Conservation (phyloP, 2,329 filamentous ascomycete genomes). For the Tolypocladium paradoxum region DNA sequence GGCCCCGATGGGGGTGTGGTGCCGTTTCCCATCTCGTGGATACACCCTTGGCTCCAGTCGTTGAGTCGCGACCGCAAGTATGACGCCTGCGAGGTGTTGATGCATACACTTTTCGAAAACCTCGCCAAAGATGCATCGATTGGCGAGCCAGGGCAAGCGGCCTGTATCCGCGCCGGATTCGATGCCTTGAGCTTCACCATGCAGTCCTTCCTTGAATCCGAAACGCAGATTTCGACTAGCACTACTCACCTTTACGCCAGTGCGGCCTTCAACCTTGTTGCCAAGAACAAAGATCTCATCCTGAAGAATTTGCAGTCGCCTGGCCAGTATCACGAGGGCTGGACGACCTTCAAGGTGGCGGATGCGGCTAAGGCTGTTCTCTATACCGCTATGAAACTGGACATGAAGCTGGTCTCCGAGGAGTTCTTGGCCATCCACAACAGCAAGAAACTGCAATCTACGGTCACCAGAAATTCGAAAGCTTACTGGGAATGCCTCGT, state of each 20-base stretch:
- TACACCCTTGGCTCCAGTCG: slow-evolving; percentile 65
- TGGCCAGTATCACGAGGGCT: slow-evolving; percentile 18
- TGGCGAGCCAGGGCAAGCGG: slow-evolving; percentile 45
- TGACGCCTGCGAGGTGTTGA: slow-evolving; percentile 69
- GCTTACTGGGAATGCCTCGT: slow-evolving; percentile 31
- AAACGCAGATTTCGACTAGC: slow-evolving; percentile 32
- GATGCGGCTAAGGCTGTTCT: slow-evolving; percentile 35
- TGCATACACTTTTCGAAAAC: slow-evolving; percentile 61
- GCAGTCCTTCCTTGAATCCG: slow-evolving; percentile 40
- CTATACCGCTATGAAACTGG: slow-evolving; percentile 42
- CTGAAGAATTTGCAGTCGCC: slow-evolving; percentile 23
- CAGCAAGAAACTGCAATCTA: slow-evolving; percentile 51
- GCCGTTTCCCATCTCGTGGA: slow-evolving; percentile 65
- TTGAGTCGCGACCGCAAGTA: slow-evolving; percentile 65
- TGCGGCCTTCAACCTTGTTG: slow-evolving; percentile 53
- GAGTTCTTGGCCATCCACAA: slow-evolving; percentile 48
- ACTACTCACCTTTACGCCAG: slow-evolving; percentile 53
- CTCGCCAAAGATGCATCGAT: slow-evolving; percentile 44
- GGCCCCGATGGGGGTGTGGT: slow-evolving; percentile 30
- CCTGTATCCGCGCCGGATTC: slow-evolving; percentile 56
- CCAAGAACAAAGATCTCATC: slow-evolving; percentile 52
- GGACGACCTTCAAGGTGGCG: slow-evolving; percentile 28
- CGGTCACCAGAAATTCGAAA: slow-evolving; percentile 56
- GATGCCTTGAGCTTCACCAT: slow-evolving; percentile 47
- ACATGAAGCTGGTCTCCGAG: slow-evolving; percentile 30